These are phyloP conservation scores for Bryoglossum gracile DNA, from an alignment of 495 filamentous ascomycete genomes.

Conservation along the genomic window DNA sequence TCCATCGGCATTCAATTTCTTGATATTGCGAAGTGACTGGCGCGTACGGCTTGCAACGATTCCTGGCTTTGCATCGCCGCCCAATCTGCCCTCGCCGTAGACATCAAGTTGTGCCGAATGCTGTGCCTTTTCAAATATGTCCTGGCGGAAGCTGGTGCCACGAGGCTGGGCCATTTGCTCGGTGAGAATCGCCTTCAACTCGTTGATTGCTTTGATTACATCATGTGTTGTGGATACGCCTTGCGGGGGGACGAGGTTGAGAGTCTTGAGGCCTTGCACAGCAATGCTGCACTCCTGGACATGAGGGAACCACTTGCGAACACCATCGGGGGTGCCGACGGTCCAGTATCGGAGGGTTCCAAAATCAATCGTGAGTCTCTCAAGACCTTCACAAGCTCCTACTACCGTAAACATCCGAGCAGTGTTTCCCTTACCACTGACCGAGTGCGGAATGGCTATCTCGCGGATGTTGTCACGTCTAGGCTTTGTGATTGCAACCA, in stretches of 20 bases:
- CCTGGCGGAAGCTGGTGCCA: no score
- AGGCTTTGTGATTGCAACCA: constrained; percentile 14
- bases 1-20: constrained; percentile 4
- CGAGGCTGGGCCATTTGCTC: no score
- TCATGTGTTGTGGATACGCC: background rate
- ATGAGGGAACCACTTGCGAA: background rate
- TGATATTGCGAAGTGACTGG: background rate
- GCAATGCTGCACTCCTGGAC: background rate
- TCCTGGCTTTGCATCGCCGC: constrained; percentile 14
- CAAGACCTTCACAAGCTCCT: background rate
- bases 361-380: background rate
- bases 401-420: background rate
- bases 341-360: background rate
- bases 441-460: background rate
- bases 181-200: no score
- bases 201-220: background rate
- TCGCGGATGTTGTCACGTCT: background rate
- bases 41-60: constrained; percentile 17
- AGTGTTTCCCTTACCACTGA: background rate
- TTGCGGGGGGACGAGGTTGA: background rate
- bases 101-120: constrained; percentile 1
- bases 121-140: no score
- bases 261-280: background rate
- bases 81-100: constrained; percentile 16
- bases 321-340: background rate